Evolutionary conservation across 345 rosid genomes (phyloP).

Genomic region (Pistacia vera): DNA sequence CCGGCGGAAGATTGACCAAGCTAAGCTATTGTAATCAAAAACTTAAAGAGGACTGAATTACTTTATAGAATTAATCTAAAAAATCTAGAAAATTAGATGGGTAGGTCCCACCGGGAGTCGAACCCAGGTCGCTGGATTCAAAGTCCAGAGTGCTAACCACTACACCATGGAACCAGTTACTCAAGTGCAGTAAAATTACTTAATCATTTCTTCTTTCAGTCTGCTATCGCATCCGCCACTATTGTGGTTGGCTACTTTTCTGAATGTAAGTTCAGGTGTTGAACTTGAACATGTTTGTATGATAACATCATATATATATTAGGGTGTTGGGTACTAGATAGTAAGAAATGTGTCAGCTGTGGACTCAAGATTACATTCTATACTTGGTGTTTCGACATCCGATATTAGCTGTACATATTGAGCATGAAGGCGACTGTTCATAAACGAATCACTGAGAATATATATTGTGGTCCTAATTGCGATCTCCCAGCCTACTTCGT

Average conservation of each 20-base stretch:
- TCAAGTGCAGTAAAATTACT: no score
- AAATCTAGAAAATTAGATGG: no score
- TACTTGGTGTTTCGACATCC: background rate
- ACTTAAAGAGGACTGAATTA: no score
- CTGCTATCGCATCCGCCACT: no score
- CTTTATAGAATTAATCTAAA: no score
- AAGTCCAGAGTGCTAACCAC: constrained; percentile 61
- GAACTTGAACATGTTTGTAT: no score
- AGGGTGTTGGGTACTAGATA: background rate
- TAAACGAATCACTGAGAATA: background rate
- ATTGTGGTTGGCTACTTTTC: no score
- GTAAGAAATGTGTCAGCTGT: background rate
- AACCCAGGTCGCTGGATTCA: constrained; percentile 99
- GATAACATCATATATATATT: no score
- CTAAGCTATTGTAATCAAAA: no score
- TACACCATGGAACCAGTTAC: background rate
- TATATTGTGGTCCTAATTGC: constrained; percentile 21
- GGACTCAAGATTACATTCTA: constrained; percentile 9
- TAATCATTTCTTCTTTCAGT: background rate
- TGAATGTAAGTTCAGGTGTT: no score
- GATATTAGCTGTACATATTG: constrained; percentile 19
- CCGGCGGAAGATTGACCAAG: no score
- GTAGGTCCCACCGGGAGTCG: constrained; percentile 93
- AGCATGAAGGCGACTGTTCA: constrained; percentile 27
- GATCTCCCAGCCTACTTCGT: no score